Base-by-base conservation (phyloP, 2,329 filamentous ascomycete genomes). In the Cryphonectria radicalis region DNA sequence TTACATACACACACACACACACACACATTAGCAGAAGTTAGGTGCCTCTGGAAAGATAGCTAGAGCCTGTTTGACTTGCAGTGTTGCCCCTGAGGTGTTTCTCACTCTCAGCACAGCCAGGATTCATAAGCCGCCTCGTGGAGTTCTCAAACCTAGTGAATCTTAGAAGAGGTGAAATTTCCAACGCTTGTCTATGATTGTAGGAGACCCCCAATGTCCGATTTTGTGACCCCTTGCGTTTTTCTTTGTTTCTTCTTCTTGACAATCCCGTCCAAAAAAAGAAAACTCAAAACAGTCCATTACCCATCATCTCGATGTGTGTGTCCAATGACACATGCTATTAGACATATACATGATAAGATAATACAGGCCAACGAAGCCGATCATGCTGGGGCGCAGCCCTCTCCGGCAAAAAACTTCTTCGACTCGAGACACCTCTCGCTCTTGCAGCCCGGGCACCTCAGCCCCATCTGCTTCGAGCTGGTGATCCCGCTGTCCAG, bases 401-500 rank as follows among this genome's bases (percentile, higher is more conserved):
- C 68, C 10, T 71, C 71, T 35, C 74, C 74, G 13, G 86, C 86
- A 78, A 91, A 92, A 79, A 91, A 91, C 76, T 87, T 88, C 81
- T 92, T 92, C 67, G 90, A 91, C 81, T 95, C 94, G 69, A 91
- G 81, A 81, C 96, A 99, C 76, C 91, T 89, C 77, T 97, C 93
- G 79, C 93, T 98, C 82, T 90, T 95, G 83, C 96, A 99, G 7
- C 93, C 95, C 1, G 97, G 96, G 83, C 96, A 99, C 76, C 96
- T 90, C 76, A 99, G 83, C 11, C 90, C 90, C 93, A 99, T 94
- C 83, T 98, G 96, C 70, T 85, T 84, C 42, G 93, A 97, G 80
- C 93, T 95, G 13, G 84, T 79, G 13, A 84, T 76, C 6, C 92
- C 92, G 73, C 89, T 90, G 67, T 90, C 84, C 67, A 99, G 82